Base-by-base conservation (phyloP, 1,284 basidiomycete species). In the Ustilago bromivora region DNA sequence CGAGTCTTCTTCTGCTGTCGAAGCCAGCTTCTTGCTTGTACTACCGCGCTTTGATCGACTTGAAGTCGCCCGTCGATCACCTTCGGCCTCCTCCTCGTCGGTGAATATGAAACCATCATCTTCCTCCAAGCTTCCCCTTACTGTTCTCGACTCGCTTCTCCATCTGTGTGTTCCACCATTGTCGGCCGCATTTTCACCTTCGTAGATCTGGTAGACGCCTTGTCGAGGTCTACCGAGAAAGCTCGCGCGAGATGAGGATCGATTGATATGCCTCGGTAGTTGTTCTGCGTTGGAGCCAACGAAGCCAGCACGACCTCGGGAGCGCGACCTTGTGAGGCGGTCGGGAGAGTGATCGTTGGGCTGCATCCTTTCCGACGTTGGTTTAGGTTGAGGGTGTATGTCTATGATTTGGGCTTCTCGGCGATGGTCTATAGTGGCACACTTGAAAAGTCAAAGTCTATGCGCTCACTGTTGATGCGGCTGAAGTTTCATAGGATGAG, bases 211-310 rank as follows among this genome's bases (percentile, higher is more conserved):
- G 34, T 76, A 76, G 36, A 71, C 59, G 11, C 74, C 65, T 19
- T 69, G 69, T 8, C 74, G 74, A 11, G 74, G 63, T 46, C 74
- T 54, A 38, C 74, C 74, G 1, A 76, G 55, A 49, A 76, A 76
- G 47, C 74, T 76, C 2, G 74, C 74, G 43, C 74, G 58, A 4
- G 74, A 72, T 0, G 65, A 64, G 5, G 74, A 76, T n/a, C 69
- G 62, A 46, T 63, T 72, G 61, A 0, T 51, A 35, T 65, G 61
- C 9, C 71, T 43, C 0, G 66, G 54, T 6, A 58, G 28, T 12
- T 65, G 65, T 15, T 60, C 56, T 3, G 71, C n/a, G 15, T 34
- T 58, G 28, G 71, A 47, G 17, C 62, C 62, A 38, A 68, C 47
- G 28, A 73, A 47, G 61, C 55, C 56, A 31, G 66, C 71, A 19